Base-by-base conservation (phyloP, 2,329 filamentous ascomycete genomes). In the Penicillium sp. region DNA sequence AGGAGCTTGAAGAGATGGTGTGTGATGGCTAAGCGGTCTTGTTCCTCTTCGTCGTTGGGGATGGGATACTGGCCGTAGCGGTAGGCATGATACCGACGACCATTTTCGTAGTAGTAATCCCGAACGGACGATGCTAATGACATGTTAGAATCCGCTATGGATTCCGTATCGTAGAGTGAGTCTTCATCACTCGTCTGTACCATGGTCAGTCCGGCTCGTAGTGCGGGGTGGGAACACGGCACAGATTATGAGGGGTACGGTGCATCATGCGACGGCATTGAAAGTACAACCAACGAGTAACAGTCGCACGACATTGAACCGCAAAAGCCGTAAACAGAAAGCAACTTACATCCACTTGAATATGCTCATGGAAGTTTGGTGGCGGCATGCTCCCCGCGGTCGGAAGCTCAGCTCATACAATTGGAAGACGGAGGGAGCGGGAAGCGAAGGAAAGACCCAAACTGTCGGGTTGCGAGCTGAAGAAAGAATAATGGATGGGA, bases 41-140 rank as follows among this genome's bases (percentile, higher is more conserved):
- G 78, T 63, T 81, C 78, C 68, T 76, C 72, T 62, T 81, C 75
- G 63, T 81, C 79, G 65, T 81, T 81, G 9, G 79, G 79, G 31
- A 79, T 69, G 29, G 75, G 74, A 58, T 80, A 80, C 68, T 77
- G 72, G 51, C 79, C 78, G 49, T 75, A 71, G 48, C 77, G 75
- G 67, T 78, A 80, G 64, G 77, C 77, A 64, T 79, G 77, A 60
- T 81, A 81, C 45, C 77, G 75, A 17, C 78, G 75, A 58, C 78
- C 78, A 63, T 80, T 79, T 66, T 79, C 78, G 59, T 76, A 76
- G 60, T 63, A 70, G 66, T 76, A 78, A 60, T 76, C 74, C 9
- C 71, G 71, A 29, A 76, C 70, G 4, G 73, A 82, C 3, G 81
- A 75, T 5, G 76, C 74, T 23, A 74, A 72, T 56, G 77, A 77